Conservation (phyloP, 2,329 filamentous ascomycete genomes). For the Parastagonospora avenae region DNA sequence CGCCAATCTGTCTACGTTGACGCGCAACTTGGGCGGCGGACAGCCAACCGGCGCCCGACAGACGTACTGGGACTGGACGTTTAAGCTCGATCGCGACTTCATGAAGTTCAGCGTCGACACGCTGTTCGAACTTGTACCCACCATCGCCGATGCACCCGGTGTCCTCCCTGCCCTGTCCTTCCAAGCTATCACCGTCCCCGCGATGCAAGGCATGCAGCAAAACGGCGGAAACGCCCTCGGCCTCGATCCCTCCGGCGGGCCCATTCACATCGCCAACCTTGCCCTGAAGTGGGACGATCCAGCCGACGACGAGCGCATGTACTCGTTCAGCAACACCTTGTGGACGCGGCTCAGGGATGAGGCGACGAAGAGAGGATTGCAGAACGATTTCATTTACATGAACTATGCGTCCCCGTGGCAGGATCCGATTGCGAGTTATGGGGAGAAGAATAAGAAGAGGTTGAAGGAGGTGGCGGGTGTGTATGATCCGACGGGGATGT, state of each 20-base stretch:
- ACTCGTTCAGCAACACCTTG: constrained; percentile 27
- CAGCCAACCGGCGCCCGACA: constrained; percentile 22
- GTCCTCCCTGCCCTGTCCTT: constrained; percentile 33
- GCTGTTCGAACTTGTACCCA: constrained; percentile 29
- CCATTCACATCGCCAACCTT: constrained; percentile 27
- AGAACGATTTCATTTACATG: constrained; percentile 48
- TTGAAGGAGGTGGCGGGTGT: constrained; percentile 17
- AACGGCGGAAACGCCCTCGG: constrained; percentile 40
- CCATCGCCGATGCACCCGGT: constrained; percentile 21
- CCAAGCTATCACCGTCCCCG: constrained; percentile 33
- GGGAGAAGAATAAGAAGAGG: constrained; percentile 39
- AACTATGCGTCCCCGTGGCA: constrained; percentile 55
- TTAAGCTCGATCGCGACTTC: constrained; percentile 31
- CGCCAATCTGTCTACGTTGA: constrained; percentile 26
- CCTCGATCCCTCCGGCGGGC: constrained; percentile 23
- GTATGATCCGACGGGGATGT: constrained; percentile 23
- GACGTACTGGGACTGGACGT: constrained; percentile 33
- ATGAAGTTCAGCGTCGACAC: constrained; percentile 22
- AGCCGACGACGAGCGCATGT: constrained; percentile 29
- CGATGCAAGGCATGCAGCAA: constrained; percentile 31
- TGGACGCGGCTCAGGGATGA: constrained; percentile 13
- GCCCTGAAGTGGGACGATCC: constrained; percentile 28
- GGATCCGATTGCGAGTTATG: constrained; percentile 51
- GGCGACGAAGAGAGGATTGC: constrained; percentile 13
- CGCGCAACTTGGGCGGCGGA: constrained; percentile 21